phyloP scores from a whole-genome alignment of 148 eudicot species.

The Mesembryanthemum crystallinum region DNA sequence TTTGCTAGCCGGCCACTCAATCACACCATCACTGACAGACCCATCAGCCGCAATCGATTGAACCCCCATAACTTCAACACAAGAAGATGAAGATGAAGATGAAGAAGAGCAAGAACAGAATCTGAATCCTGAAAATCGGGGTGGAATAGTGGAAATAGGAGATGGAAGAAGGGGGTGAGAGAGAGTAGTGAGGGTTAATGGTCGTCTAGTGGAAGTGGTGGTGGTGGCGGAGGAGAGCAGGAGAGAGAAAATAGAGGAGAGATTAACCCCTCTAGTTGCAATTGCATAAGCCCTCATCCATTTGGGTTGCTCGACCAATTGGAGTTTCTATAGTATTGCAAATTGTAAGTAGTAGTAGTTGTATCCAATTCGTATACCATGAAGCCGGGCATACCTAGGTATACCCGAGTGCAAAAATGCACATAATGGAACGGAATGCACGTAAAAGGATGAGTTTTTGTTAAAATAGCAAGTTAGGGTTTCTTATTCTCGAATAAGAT shows the following conservation, averaged over 20 bases:
- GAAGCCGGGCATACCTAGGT: too few relatives aligned
- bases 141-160: neutral
- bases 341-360: too few relatives aligned
- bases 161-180: neutral
- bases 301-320: neutral
- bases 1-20: slow-evolving; percentile 66
- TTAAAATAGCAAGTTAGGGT: too few relatives aligned
- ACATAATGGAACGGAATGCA: too few relatives aligned
- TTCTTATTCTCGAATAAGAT: too few relatives aligned
- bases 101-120: neutral
- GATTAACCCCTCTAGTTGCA: slow-evolving; percentile 20
- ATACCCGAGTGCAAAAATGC: too few relatives aligned
- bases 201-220: neutral
- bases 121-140: neutral
- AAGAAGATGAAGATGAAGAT: too few relatives aligned
- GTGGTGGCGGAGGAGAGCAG: neutral
- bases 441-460: too few relatives aligned
- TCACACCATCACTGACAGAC: neutral
- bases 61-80: slow-evolving; percentile 20
- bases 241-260: neutral
- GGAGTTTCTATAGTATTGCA: neutral
- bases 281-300: slow-evolving; percentile 36
- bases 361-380: too few relatives aligned
- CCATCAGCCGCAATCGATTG: slow-evolving; percentile 16
- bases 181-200: neutral